Base-by-base conservation (phyloP, 371 early-diverging fungal genomes). In the Zancudomyces culisetae region DNA sequence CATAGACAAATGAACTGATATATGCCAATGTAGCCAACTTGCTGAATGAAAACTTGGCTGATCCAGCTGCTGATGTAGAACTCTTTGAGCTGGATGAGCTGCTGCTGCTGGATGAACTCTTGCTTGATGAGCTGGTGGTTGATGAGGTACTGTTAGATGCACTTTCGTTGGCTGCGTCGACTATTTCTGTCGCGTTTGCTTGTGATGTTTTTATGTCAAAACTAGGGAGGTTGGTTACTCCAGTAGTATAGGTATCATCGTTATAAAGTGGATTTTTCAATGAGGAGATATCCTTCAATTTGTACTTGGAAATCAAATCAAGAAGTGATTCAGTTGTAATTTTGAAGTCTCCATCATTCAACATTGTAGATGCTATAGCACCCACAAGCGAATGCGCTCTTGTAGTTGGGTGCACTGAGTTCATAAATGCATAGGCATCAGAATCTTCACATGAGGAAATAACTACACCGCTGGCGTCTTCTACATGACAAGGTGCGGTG, bases 391-490 rank as follows among this genome's bases (percentile, higher is more conserved):
- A 39, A 30, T 51, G 52, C n/a, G 30, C 26, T 3, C 26, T 2
- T 3, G 52, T 51, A n/a, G n/a, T 51, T 20, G 52, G 52, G 39
- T 51, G 41, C 2, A 21, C 19, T 6, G 43, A 51, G 39, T 51
- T 30, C 10, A 35, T 22, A 35, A 4, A 51, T 23, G n/a, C 8
- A 35, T 51, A 43, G 15, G 24, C 18, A 18, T 51, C 52, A 20
- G 52, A 43, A 19, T 51, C 35, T 42, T 13, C 22, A n/a, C 52
- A 51, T 43, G 52, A 51, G n/a, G 52, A 48, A n/a, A n/a, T n/a
- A 23, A 48, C 27, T n/a, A 48, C 24, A 27, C n/a, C 10, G n/a
- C 27, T 29, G 26, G n/a, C 26, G 3, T 26, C 6, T 4, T 27
- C 48, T 4, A 26, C 8, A 27, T 48, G 26, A 27, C 48, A 48